Evolutionary conservation across 768 basidiomycete species (phyloP), one percentile per base, ranked within the genome.

Genomic region (Boletus barrowsii): DNA sequence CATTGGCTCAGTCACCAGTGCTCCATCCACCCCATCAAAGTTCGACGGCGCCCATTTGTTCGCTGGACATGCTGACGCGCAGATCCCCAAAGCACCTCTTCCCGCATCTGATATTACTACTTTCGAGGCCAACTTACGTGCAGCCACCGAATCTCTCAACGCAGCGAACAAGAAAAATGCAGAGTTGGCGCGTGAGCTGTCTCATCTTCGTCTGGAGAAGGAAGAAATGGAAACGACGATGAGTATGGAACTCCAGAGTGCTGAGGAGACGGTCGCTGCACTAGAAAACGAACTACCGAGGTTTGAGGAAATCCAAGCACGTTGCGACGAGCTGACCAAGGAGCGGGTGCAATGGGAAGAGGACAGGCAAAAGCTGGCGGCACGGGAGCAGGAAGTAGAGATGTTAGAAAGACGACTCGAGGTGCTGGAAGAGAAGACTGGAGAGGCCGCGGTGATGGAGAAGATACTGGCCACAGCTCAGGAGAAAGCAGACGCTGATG

Each of bases 41-140:
- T 94, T 94, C 66, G 89, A 90, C 50, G 90, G 90, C 13, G 83
- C 87, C 0, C 90, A 93, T 72, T 76, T 93, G 49, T 93, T 93
- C 59, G 89, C 93, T 0, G 91, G 92, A 0, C 88, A 93, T 59
- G 83, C 80, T 4, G 79, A 84, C 42, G 80, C 88, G 5, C 72
- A 88, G 17, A 73, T 87, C 0, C 73, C 73, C 30, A 69, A 76
- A 40, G 74, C 75, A 4, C 72, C 79, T 0, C 74, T 78, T 29
- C 70, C 79, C 11, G 70, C 77, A 14, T 60, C 62, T 20, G 81
- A 83, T 53, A 69, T 84, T 9, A 53, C 72, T 14, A 68, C 75
- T 6, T 75, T 93, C 18, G 88, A 93, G 61, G 79, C 80, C 54
- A 84, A 83, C 66, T 73, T 92, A 39, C 80, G 80, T 53, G 79